Evolutionary conservation across 306 rosid species (phyloP).

Genomic region (Prunus mira): DNA sequence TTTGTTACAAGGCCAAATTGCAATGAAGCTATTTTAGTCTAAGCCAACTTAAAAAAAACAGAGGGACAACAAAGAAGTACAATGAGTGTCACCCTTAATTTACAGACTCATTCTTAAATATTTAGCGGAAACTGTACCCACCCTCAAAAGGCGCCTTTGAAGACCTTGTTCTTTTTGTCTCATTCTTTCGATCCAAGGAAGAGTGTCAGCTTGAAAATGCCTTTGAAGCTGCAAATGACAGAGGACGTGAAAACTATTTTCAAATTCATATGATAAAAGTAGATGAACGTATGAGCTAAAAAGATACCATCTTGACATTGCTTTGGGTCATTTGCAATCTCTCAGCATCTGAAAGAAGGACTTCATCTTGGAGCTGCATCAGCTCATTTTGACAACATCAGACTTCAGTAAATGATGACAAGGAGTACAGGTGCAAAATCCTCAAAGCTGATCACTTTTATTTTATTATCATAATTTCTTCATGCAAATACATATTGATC

Average conservation of each 20-base stretch:
- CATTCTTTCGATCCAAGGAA: slow-evolving; percentile 83
- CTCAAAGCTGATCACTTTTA: background rate
- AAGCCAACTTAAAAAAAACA: background rate
- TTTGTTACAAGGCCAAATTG: background rate
- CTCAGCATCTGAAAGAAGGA: slow-evolving; percentile 87
- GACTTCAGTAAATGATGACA: background rate
- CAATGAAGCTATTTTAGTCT: background rate
- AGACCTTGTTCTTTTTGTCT: slow-evolving; percentile 91
- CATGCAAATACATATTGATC: background rate
- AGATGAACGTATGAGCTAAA: background rate
- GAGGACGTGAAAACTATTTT: slow-evolving; percentile 1
- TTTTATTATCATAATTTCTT: background rate
- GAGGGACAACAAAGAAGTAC: background rate
- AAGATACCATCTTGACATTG: slow-evolving; percentile 84
- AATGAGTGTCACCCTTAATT: background rate
- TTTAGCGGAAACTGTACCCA: slow-evolving; percentile 29
- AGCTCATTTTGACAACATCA: slow-evolving; percentile 15
- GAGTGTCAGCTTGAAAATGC: slow-evolving; percentile 92
- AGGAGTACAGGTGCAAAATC: background rate
- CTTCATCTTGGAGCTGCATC: slow-evolving; percentile 95
- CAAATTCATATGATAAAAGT: background rate
- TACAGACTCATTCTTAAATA: background rate
- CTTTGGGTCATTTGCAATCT: slow-evolving; percentile 88
- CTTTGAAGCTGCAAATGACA: slow-evolving; percentile 75
- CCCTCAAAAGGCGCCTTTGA: slow-evolving; percentile 86